These are phyloP conservation scores for Didymella arachidicola DNA, from an alignment of 2,329 filamentous ascomycete species.

Conservation along the genomic window DNA sequence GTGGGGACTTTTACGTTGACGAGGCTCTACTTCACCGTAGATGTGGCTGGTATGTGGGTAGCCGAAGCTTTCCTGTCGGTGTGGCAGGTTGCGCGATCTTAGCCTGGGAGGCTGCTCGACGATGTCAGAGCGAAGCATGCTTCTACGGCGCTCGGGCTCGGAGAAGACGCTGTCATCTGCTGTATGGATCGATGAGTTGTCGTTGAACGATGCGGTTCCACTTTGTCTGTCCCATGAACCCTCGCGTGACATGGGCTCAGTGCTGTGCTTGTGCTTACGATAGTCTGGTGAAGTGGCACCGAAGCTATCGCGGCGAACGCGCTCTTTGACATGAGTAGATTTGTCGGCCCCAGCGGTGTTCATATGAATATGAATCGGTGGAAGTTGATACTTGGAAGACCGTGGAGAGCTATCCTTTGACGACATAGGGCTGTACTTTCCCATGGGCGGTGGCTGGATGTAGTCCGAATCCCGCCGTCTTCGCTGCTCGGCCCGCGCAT, in stretches of 20 bases:
- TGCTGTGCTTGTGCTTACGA: slow-evolving; percentile 14
- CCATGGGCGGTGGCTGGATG: slow-evolving; percentile 29
- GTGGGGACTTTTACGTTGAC: slow-evolving; percentile 4
- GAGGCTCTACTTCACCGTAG: slow-evolving; percentile 19
- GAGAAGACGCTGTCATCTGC: slow-evolving; percentile 35
- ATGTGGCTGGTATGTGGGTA: slow-evolving; percentile 20
- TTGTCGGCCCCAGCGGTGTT: slow-evolving; percentile 24
- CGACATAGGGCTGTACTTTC: slow-evolving; percentile 27
- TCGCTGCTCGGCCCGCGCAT: slow-evolving; percentile 17
- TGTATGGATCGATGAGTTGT: slow-evolving; percentile 30
- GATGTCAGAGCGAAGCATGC: slow-evolving; percentile 5
- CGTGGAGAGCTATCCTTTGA: slow-evolving; percentile 29
- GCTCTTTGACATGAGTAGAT: slow-evolving; percentile 18
- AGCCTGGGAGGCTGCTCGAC: slow-evolving; percentile 6
- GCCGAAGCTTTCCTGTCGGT: slow-evolving; percentile 2
- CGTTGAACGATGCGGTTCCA: slow-evolving; percentile 30
- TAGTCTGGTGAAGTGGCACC: slow-evolving; percentile 19
- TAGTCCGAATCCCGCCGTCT: slow-evolving; percentile 21
- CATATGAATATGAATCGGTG: slow-evolving; percentile 35
- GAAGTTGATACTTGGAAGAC: slow-evolving; percentile 24
- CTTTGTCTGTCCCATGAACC: slow-evolving; percentile 33
- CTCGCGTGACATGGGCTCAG: slow-evolving; percentile 30
- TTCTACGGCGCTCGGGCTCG: slow-evolving; percentile 17
- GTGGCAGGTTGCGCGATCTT: slow-evolving; percentile 8
- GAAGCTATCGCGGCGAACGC: slow-evolving; percentile 20